Percentiles rank a stretch among this genome's conserved stretches.
Conservation (phyloP, 225 moss, liverwort and hornwort species). For the Anthoceros angustus region DNA sequence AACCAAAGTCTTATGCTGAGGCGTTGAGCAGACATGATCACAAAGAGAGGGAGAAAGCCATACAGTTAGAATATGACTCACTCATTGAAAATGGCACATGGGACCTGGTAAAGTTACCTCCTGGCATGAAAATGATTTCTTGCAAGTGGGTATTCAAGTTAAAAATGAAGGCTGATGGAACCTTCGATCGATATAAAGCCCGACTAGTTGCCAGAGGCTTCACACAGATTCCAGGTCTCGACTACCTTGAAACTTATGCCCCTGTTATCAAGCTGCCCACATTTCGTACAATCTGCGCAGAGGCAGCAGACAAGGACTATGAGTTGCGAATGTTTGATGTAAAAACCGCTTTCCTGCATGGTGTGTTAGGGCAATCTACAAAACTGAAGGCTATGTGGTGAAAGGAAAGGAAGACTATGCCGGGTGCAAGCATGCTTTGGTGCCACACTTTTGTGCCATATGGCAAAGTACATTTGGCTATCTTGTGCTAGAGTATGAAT, state of each 20-base stretch:
- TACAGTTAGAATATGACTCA: too few species aligned
- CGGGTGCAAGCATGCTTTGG: too few species aligned
- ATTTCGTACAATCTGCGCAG: neutral
- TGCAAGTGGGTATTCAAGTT: constrained; percentile 1
- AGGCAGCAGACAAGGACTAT: neutral
- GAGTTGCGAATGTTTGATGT: constrained; percentile 1
- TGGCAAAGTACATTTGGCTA: too few species aligned
- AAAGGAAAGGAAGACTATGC: too few species aligned
- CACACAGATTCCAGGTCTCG: neutral
- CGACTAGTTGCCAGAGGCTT: neutral
- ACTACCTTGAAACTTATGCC: too few species aligned
- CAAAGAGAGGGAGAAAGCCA: too few species aligned
- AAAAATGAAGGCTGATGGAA: neutral
- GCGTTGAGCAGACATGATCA: too few species aligned
- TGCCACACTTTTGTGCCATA: too few species aligned
- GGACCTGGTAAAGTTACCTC: neutral
- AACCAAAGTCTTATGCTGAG: too few species aligned
- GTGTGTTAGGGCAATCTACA: neutral
- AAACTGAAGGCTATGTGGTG: neutral
- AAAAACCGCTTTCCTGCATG: neutral
- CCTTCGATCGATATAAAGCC: too few species aligned
- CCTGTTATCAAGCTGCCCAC: neutral
- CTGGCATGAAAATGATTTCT: neutral
- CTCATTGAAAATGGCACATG: too few species aligned
- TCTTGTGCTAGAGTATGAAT: too few species aligned